A percentile compares a stretch with the other conserved stretches of the same genome.
phyloP scores from a whole-genome alignment of 768 basidiomycete genomes.

The Mrakia blollopis region DNA sequence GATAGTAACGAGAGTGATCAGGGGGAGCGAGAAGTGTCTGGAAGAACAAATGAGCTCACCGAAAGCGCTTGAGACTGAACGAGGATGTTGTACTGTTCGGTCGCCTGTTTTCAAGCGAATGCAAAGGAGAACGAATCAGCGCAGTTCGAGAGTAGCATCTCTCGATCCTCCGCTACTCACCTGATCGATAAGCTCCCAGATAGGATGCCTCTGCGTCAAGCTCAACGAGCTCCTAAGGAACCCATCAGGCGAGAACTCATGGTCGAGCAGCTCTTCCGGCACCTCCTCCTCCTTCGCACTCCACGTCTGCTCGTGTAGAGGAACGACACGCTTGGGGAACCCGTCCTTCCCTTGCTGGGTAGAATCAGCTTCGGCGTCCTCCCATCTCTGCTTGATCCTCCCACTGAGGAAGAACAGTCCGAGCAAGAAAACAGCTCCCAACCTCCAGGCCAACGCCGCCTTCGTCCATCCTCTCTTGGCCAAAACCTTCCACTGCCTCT shows the following conservation, averaged over 20 bases:
- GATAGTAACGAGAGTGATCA: neutral
- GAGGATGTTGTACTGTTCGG: constrained; percentile 12
- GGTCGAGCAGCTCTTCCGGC: constrained; percentile 2
- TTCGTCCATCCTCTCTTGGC: constrained; percentile 22
- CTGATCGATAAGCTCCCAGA: constrained; percentile 27
- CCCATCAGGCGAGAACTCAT: constrained; percentile 23
- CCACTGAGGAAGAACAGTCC: constrained; percentile 17
- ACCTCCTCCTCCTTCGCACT: neutral
- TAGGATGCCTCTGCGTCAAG: constrained; percentile 21
- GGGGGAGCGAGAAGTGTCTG: neutral
- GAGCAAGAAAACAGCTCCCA: constrained; percentile 3
- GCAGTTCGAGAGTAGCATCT: neutral
- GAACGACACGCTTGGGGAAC: neutral
- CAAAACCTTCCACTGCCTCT: constrained; percentile 16
- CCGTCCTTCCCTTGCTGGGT: neutral
- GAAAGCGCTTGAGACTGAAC: constrained; percentile 9
- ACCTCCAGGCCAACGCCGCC: neutral
- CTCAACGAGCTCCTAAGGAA: constrained; percentile 8
- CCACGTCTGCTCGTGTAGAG: neutral
- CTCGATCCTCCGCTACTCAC: neutral
- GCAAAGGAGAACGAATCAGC: neutral
- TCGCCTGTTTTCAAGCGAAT: neutral
- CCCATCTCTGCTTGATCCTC: constrained; percentile 1
- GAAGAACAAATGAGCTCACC: neutral
- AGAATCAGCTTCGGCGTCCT: neutral